Base-by-base conservation (phyloP, 345 rosid genomes). In the Mercurialis annua region DNA sequence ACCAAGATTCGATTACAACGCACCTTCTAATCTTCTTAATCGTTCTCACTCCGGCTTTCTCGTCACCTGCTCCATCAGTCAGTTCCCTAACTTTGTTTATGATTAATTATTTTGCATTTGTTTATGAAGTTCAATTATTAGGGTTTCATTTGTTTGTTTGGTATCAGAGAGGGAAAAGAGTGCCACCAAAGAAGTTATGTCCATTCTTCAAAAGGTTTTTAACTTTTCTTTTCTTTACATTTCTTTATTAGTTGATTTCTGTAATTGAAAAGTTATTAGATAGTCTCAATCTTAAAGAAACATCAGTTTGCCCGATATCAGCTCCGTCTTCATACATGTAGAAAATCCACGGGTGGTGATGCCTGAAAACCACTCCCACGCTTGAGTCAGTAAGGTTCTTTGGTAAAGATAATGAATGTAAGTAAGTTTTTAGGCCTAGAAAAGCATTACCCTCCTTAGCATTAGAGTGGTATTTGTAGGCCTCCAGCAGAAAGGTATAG, bases 1-100 rank as follows among this genome's bases (percentile, higher is more conserved):
- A 10, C 97, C 96, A 80, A 90, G 98, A 7, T 93, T 85, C 78
- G 92, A 93, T 71, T 93, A 93, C 88, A 86, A 76, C 64, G 96
- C 96, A 42, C 92, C 98, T 1, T 81, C 92, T 53, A 82, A 90
- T 38, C 80, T 90, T 59, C 87, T 86, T 70, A 84, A 78, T 49
- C 87, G 71, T 69, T 90, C 96, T 56, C 92, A 87, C 74, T 81
- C 92, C 10, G 96, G 87, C 34, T 93, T 93, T 76, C 92, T 93
- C 80, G 67, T 90, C 71, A 93, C 97, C 59, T 93, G 92, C 81
- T 74, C 85, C 31, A 86, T 90, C 70, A 90, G 98, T 92, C 49
- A 38, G 55, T 50, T 51, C 5, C 54, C 49, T 43, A 30, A 10
- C 46, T 30, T 24, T 30, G 4, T 67, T 48, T 8, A 38, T 29